Conservation (phyloP, 1,284 basidiomycete genomes). For the Malassezia equina region DNA sequence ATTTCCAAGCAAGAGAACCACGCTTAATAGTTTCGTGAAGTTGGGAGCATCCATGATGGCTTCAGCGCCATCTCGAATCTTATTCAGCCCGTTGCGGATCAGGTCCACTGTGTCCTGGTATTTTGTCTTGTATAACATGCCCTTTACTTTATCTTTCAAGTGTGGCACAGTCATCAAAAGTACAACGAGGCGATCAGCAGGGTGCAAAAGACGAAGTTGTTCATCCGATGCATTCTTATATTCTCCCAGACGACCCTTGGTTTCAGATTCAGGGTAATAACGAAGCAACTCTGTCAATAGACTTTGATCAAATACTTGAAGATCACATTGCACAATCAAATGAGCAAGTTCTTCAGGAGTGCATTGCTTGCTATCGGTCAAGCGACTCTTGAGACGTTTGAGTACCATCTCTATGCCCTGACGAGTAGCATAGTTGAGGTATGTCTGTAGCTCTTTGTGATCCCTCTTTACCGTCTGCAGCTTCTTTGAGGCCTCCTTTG, state of each 20-base stretch:
- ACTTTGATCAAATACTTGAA: slow-evolving; percentile 42
- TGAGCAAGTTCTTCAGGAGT: slow-evolving; percentile 46
- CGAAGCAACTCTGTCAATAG: slow-evolving; percentile 44
- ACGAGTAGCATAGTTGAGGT: slow-evolving; percentile 32
- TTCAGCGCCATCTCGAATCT: slow-evolving; percentile 37
- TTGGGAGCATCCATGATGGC: slow-evolving; percentile 37
- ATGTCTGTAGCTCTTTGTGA: slow-evolving; percentile 48
- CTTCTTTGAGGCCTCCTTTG: slow-evolving; percentile 66
- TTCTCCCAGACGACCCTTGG: slow-evolving; percentile 46
- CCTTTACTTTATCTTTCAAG: slow-evolving; percentile 77
- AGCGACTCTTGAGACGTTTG: slow-evolving; percentile 18
- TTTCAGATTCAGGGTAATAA: slow-evolving; percentile 46
- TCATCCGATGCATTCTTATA: slow-evolving; percentile 78
- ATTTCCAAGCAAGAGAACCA: slow-evolving; percentile 85
- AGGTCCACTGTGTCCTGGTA: slow-evolving; percentile 44
- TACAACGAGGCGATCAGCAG: slow-evolving; percentile 91
- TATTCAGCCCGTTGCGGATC: slow-evolving; percentile 24
- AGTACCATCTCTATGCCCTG: slow-evolving; percentile 38
- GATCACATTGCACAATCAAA: slow-evolving; percentile 44
- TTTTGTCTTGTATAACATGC: slow-evolving; percentile 66
- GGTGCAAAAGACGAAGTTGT: slow-evolving; percentile 77
- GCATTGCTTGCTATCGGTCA: slow-evolving; percentile 37
- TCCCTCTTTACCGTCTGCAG: slow-evolving; percentile 47
- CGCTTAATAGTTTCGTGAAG: slow-evolving; percentile 34
- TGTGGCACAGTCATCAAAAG: slow-evolving; percentile 90